Evolutionary conservation across 1,139 yeast genomes (phyloP).

Genomic region (Magnusiomyces tetraspermus): DNA sequence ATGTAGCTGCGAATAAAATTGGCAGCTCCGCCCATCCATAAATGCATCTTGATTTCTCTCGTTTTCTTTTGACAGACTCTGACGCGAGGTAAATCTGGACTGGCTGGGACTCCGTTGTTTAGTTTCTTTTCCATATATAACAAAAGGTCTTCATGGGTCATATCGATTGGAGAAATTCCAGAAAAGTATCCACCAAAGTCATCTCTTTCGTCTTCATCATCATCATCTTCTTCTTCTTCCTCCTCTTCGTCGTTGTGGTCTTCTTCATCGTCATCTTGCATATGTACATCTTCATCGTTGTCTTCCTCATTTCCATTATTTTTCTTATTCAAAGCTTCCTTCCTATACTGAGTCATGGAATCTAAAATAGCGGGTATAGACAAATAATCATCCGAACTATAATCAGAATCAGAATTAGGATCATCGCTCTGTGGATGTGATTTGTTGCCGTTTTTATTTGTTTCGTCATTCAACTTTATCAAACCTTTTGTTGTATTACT

Average conservation of each 20-base stretch:
- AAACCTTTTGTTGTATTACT: no score
- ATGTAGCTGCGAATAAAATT: slow-evolving; percentile 50
- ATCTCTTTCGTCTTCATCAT: background rate
- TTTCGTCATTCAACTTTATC: no score
- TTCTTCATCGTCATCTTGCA: background rate
- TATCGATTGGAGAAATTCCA: background rate
- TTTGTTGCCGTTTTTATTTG: no score
- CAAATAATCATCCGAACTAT: background rate
- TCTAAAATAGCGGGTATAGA: background rate
- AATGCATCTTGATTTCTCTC: slow-evolving; percentile 42
- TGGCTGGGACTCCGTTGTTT: slow-evolving; percentile 15
- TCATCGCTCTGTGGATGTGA: no score
- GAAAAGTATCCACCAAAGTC: background rate
- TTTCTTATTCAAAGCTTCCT: background rate
- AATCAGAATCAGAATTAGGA: no score
- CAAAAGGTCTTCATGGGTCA: slow-evolving; percentile 21
- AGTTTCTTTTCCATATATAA: slow-evolving; percentile 22
- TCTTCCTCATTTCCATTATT: background rate
- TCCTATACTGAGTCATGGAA: background rate
- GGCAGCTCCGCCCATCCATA: slow-evolving; percentile 54
- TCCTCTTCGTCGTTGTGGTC: background rate
- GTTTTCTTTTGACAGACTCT: background rate
- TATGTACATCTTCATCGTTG: background rate
- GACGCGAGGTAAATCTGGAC: background rate
- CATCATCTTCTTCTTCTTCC: background rate